phyloP scores from a whole-genome alignment of 495 filamentous ascomycete genomes.

The Oidiodendron maius region DNA sequence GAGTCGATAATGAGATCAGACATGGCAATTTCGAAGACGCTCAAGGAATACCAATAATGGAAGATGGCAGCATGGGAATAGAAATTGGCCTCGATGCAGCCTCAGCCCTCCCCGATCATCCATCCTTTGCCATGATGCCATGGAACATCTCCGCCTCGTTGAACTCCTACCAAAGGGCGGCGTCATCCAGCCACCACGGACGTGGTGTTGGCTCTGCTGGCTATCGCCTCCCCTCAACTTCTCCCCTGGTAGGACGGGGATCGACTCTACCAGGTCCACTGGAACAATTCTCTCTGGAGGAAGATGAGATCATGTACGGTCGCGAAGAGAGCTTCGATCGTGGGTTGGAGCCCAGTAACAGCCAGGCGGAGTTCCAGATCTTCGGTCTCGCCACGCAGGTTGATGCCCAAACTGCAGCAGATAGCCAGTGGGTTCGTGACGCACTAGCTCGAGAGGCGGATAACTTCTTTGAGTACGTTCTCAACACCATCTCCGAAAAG shows the following conservation, averaged over 20 bases:
- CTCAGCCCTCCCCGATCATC: constrained; percentile 48
- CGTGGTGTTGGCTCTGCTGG: constrained; percentile 16
- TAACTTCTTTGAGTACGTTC: constrained; percentile 59
- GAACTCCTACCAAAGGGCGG: constrained; percentile 46
- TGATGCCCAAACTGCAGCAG: constrained; percentile 38
- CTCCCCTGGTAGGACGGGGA: constrained; percentile 54
- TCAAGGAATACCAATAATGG: constrained; percentile 25
- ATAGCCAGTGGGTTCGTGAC: constrained; percentile 36
- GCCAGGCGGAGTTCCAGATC: constrained; percentile 29
- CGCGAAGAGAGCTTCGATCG: constrained; percentile 32
- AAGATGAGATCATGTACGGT: constrained; percentile 37
- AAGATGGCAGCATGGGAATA: constrained; percentile 27
- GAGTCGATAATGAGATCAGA: constrained; percentile 27
- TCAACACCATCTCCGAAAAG: constrained; percentile 24
- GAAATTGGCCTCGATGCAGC: constrained; percentile 59
- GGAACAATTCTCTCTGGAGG: constrained; percentile 29
- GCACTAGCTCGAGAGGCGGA: constrained; percentile 51
- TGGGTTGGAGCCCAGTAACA: neutral
- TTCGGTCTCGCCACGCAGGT: constrained; percentile 38
- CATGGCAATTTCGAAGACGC: constrained; percentile 35
- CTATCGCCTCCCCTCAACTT: constrained; percentile 50
- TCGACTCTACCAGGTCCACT: constrained; percentile 30
- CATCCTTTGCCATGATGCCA: constrained; percentile 56
- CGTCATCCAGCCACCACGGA: constrained; percentile 30
- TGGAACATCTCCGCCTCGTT: constrained; percentile 52